phyloP scores from a whole-genome alignment of 163 green algal species.

The Prototheca cutis region DNA sequence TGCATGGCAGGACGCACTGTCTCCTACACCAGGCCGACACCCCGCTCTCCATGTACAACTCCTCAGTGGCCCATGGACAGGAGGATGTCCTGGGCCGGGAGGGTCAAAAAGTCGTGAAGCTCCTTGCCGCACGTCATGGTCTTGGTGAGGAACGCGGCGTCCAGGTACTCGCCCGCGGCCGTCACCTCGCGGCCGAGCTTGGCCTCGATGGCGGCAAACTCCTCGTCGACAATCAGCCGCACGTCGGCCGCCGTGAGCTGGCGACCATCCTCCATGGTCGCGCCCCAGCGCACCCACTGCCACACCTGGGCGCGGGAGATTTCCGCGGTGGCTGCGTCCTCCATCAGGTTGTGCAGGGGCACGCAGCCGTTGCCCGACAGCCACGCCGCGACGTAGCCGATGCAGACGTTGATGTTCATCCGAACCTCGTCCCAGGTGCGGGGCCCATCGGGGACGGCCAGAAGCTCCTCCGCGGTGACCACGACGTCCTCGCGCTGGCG shows the following conservation, averaged over 20 bases:
- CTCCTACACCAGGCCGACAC: background rate
- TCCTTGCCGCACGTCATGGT: constrained; percentile 21
- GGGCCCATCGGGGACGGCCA: constrained; percentile 31
- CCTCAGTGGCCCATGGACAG: constrained; percentile 19
- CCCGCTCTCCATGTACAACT: background rate
- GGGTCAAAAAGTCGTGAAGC: constrained; percentile 47
- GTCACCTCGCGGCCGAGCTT: constrained; percentile 40
- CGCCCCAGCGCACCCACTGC: constrained; percentile 73
- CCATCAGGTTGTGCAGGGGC: constrained; percentile 88
- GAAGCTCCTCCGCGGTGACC: constrained; percentile 46
- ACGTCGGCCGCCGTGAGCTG: constrained; percentile 45
- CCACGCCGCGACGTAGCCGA: constrained; percentile 83
- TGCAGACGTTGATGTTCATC: constrained; percentile 65
- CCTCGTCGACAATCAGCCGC: constrained; percentile 55
- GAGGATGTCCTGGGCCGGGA: constrained; percentile 37
- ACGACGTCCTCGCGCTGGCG: constrained; percentile 59
- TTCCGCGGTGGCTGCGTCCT: constrained; percentile 85
- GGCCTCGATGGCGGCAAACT: constrained; percentile 35
- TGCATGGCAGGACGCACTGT: no score
- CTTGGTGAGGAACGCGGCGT: constrained; percentile 29
- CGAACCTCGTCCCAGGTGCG: constrained; percentile 57
- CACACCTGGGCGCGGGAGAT: constrained; percentile 71
- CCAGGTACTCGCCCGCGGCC: constrained; percentile 23
- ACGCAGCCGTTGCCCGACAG: constrained; percentile 77
- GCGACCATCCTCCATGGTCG: constrained; percentile 36